Conservation (phyloP, 306 rosid genomes). For the Fragaria nilgerrensis region DNA sequence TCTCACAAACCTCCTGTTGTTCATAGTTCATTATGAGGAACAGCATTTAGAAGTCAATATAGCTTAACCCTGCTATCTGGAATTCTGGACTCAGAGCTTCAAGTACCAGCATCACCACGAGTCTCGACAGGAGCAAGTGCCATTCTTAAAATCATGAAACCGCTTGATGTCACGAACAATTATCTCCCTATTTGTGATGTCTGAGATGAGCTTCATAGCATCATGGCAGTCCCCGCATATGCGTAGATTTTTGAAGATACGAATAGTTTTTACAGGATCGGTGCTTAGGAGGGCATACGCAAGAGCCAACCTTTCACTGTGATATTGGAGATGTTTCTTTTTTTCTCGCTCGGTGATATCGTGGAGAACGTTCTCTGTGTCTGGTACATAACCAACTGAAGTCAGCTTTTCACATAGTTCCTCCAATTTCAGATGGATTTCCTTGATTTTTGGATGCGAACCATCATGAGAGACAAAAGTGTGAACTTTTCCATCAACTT, state of each 20-base stretch:
- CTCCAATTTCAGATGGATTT: slow-evolving; percentile 31
- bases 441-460: slow-evolving; percentile 34
- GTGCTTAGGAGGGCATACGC: slow-evolving; percentile 32
- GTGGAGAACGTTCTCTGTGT: slow-evolving; percentile 34
- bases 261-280: slow-evolving; percentile 19
- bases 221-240: slow-evolving; percentile 39
- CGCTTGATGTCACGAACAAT: slow-evolving; percentile 33
- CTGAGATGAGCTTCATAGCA: slow-evolving; percentile 33
- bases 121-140: slow-evolving; percentile 35
- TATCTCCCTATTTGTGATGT: slow-evolving; percentile 26
- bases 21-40: neutral
- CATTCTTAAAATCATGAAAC: slow-evolving; percentile 37
- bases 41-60: neutral
- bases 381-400: slow-evolving; percentile 23
- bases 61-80: neutral
- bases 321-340: slow-evolving; percentile 31
- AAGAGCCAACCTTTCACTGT: slow-evolving; percentile 43
- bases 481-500: slow-evolving; percentile 35
- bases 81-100: neutral
- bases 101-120: slow-evolving; percentile 25
- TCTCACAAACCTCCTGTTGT: neutral
- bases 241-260: slow-evolving; percentile 39
- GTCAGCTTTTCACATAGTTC: slow-evolving; percentile 27
- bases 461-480: slow-evolving; percentile 35
- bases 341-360: slow-evolving; percentile 32